Evolutionary conservation across 148 eudicot genomes (phyloP), one percentile per base, ranked within the genome.

Genomic region (Euryodendron excelsum): DNA sequence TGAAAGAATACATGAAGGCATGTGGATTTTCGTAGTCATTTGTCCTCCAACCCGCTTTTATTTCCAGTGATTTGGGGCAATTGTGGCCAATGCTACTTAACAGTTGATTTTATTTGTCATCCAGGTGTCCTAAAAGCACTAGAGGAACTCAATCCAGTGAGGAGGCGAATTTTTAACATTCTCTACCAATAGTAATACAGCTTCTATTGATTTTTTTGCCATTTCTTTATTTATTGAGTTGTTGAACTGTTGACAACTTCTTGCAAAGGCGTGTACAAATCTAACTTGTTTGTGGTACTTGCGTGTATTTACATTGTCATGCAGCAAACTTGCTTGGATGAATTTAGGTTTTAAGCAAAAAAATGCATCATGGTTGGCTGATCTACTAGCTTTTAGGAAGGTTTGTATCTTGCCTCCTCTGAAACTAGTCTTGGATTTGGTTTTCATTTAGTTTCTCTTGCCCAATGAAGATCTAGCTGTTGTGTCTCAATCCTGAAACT

Each of bases 241-340:
- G n/a, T 50, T 36, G 41, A 5, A 1, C 12, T 70, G 44, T 48
- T 11, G 36, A 41, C 64, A 34, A 71, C 36, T 52, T 63, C 34
- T 44, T 41, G 56, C 6, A 39, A 69, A 66, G 52, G 21, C 44
- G 20, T 55, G 36, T 52, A 74, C 62, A 33, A 28, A 66, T 48
- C 63, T 58, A 44, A 4, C n/a, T n/a, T n/a, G 28, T 63, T 69
- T 21, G 10, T 59, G 55, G 70, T 77, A 61, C 55, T 76, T 45
- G 53, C 45, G 4, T 18, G 9, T 7, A 31, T 21, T 66, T 34
- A 62, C 52, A 61, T 81, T 60, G 31, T 34, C 65, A 67, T 77
- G 72, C 95, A 96, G 98, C 93, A 96, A 96, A 78, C 92, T 91
- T 68, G 72, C 79, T 72, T 93, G 98, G 98, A 88, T 93, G 97